These are phyloP conservation scores for Aureobasidium sp. DNA, from an alignment of 2,329 filamentous ascomycete genomes.

Conservation along the genomic window DNA sequence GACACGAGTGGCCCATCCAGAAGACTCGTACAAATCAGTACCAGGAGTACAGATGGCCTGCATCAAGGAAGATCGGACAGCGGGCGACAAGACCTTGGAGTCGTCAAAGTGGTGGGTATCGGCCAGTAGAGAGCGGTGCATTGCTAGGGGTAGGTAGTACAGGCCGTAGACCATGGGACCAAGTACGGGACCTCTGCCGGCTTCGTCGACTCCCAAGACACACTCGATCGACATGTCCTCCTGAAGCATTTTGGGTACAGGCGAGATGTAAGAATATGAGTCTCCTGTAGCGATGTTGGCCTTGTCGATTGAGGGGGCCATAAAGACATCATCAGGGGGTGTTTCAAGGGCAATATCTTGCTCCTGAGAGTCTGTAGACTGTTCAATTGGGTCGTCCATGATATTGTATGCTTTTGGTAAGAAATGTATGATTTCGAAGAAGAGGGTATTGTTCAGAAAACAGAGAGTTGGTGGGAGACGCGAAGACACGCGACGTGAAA, in stretches of 20 bases:
- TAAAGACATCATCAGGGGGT: constrained; percentile 32
- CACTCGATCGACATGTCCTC: constrained; percentile 49
- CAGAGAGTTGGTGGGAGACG: not conserved
- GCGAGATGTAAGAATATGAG: constrained; percentile 41
- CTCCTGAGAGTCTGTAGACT: constrained; percentile 21
- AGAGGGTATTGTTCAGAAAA: not conserved
- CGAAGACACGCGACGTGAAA: not conserved
- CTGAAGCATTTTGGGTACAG: constrained; percentile 33
- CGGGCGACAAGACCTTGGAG: constrained; percentile 80
- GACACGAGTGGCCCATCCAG: constrained; percentile 75
- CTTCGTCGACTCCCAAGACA: constrained; percentile 85
- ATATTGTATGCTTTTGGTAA: not conserved
- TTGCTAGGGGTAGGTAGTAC: constrained; percentile 61
- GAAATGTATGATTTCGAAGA: not conserved
- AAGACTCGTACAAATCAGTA: constrained; percentile 52
- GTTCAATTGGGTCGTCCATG: constrained; percentile 25
- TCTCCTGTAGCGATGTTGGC: constrained; percentile 32
- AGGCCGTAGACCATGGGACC: constrained; percentile 64
- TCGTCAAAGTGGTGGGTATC: constrained; percentile 83
- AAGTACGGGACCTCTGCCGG: constrained; percentile 86
- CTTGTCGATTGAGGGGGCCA: constrained; percentile 38
- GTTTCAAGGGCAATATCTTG: constrained; percentile 24
- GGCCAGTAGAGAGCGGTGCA: constrained; percentile 65
- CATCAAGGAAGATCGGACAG: constrained; percentile 68
- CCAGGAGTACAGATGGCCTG: constrained; percentile 59